Base-by-base conservation (phyloP, 306 rosid species). In the Prunus fruticosa region DNA sequence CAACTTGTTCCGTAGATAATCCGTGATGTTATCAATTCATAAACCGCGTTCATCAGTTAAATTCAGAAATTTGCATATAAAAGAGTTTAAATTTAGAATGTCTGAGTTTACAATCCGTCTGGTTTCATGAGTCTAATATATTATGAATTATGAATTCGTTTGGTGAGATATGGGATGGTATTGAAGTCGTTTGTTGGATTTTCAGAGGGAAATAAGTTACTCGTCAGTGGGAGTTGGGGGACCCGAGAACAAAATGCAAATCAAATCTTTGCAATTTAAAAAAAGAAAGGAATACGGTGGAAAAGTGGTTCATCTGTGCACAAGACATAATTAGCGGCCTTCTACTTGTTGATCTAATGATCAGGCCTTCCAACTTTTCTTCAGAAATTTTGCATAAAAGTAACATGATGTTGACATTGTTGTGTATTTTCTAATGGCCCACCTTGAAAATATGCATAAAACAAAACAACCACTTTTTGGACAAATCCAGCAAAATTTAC, bases 161-260 rank as follows among this genome's bases (percentile, higher is more conserved):
- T 28, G 68, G 62, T 70, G 84, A 66, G 34, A 62, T 52, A 45
- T 47, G n/a, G 66, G 62, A 57, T 54, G 78, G 72, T 60, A 69
- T 68, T 25, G 69, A 61, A 65, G 18, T 62, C 25, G 11, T 73
- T 3, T 15, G 61, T 73, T 25, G 43, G 38, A 18, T 45, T 69
- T 32, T 61, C 30, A 19, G 11, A 15, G 71, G 67, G 50, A 28
- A 71, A 43, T 47, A 52, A 65, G 14, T 71, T 34, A 72, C 62
- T 56, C n/a, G 20, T 71, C 28, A 49, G 67, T 83, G 64, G 77
- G 50, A 30, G 52, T 73, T 71, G 57, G 67, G 67, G 78, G 75
- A 62, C 46, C 34, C 30, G 18, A 13, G 73, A 23, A 52, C 76
- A 11, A 49, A 34, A 67, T 57, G 43, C 72, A 73, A 30, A 56